Base-by-base conservation (phyloP, 2,329 filamentous ascomycete species). In the Niveomyces coronatus region DNA sequence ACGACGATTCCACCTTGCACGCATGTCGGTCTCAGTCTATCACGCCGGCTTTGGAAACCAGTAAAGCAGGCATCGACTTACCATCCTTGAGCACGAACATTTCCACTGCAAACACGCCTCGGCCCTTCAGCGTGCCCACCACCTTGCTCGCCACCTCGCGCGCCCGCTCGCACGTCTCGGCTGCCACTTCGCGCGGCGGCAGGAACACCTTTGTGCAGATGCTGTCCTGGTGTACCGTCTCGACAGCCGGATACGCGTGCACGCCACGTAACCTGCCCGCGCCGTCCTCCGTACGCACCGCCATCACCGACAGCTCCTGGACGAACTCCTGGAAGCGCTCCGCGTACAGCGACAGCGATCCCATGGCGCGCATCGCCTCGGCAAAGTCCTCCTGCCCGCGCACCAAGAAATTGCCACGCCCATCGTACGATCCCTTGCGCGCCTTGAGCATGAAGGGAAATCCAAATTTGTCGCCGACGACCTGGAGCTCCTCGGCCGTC, bases 31-130 rank as follows among this genome's bases (percentile, higher is more conserved):
- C n/a, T n/a, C n/a, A n/a, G n/a, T n/a, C n/a, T n/a, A n/a, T n/a
- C n/a, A n/a, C n/a, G n/a, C n/a, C n/a, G n/a, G n/a, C n/a, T n/a
- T n/a, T n/a, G n/a, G n/a, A n/a, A n/a, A n/a, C n/a, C n/a, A n/a
- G n/a, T n/a, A n/a, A n/a, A n/a, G n/a, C n/a, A n/a, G n/a, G n/a
- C n/a, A n/a, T n/a, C n/a, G 35, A 47, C 54, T 50, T 64, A 64
- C 77, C 76, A 50, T 91, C 77, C 34, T 78, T 64, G 9, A 88
- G 72, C 4, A 96, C 62, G 62, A 98, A 98, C 78, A 96, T 85
- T 63, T 98, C 91, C 0, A 96, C 89, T 1, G 89, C 91, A 59
- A 95, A 98, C 22, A 94, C 85, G 46, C 91, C 91, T 45, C 91
- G 82, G 36, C 91, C 91, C 65, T 79, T 79, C 39, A 98, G 82